These are phyloP conservation scores for Colletotrichum magnum DNA, from an alignment of 2,329 filamentous ascomycete species.

Conservation along the genomic window DNA sequence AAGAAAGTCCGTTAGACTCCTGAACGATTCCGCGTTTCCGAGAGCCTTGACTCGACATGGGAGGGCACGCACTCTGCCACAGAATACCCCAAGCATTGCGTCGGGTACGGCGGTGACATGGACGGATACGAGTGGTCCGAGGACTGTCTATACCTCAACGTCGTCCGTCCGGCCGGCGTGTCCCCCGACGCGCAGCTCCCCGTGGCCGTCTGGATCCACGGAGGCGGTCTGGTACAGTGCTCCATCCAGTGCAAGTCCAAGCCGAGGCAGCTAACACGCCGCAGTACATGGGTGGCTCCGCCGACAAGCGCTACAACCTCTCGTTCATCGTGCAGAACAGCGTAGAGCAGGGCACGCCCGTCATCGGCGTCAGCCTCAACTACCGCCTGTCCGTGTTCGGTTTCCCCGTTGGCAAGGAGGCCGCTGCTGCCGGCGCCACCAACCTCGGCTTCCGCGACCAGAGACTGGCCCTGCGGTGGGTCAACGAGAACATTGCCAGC, in stretches of 20 bases:
- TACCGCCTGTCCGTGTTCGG: constrained; percentile 64
- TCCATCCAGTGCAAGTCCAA: too few relatives aligned
- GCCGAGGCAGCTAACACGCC: constrained; percentile 10
- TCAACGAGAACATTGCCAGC: constrained; percentile 60
- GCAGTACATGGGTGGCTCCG: constrained; percentile 47
- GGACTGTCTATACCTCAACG: constrained; percentile 74
- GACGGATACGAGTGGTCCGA: constrained; percentile 53
- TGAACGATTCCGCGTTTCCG: constrained; percentile 63
- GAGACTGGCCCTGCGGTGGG: constrained; percentile 61
- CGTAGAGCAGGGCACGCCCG: constrained; percentile 59
- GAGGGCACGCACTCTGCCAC: constrained; percentile 56
- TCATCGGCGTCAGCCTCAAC: constrained; percentile 64
- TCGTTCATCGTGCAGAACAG: constrained; percentile 69
- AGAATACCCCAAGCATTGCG: constrained; percentile 61
- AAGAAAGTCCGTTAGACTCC: constrained; percentile 49
- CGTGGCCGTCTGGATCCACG: constrained; percentile 72
- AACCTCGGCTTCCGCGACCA: constrained; percentile 67
- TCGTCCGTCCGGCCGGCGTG: constrained; percentile 68
- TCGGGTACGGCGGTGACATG: constrained; percentile 61
- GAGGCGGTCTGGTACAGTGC: constrained; percentile 47
- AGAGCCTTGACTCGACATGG: constrained; percentile 63
- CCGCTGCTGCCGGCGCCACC: constrained; percentile 56
- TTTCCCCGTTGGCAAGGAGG: constrained; percentile 59
- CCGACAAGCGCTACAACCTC: constrained; percentile 70
- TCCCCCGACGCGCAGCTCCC: constrained; percentile 60